phyloP scores from a whole-genome alignment of 768 basidiomycete species.

The Leccinum aurantiacum region DNA sequence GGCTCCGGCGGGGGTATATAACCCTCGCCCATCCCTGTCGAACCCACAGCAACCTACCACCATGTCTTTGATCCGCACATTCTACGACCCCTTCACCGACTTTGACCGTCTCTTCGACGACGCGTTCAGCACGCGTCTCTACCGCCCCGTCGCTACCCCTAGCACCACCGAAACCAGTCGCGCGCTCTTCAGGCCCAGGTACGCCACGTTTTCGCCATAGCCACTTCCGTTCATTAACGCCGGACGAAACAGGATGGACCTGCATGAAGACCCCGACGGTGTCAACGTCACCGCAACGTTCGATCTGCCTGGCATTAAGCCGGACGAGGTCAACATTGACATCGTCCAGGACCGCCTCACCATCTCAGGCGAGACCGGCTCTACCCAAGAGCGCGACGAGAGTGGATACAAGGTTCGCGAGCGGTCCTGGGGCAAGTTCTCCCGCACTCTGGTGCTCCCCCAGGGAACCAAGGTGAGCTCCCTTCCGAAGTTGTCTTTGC shows the following conservation, averaged over 20 bases:
- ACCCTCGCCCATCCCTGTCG: not conserved
- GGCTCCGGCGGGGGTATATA: no score
- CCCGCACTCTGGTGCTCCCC: no score
- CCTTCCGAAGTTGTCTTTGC: not conserved
- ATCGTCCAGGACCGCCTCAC: constrained; percentile 49
- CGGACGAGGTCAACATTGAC: constrained; percentile 53
- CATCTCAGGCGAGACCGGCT: constrained; percentile 49
- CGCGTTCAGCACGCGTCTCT: no score
- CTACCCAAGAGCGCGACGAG: constrained; percentile 35
- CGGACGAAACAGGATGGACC: constrained; percentile 45
- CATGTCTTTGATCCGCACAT: not conserved
- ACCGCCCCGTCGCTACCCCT: not conserved
- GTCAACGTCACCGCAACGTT: constrained; percentile 40
- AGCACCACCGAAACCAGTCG: not conserved
- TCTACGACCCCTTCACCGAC: not conserved
- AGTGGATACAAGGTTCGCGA: not conserved
- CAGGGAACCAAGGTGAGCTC: constrained; percentile 34
- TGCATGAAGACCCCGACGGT: constrained; percentile 48
- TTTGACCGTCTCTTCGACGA: not conserved
- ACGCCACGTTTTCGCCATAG: not conserved
- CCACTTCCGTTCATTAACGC: not conserved
- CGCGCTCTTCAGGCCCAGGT: not conserved
- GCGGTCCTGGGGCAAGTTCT: no score
- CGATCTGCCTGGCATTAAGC: constrained; percentile 45
- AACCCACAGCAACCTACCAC: not conserved